These are phyloP conservation scores for Termitomyces sp. DNA, from an alignment of 1,284 basidiomycete species.

Conservation along the genomic window DNA sequence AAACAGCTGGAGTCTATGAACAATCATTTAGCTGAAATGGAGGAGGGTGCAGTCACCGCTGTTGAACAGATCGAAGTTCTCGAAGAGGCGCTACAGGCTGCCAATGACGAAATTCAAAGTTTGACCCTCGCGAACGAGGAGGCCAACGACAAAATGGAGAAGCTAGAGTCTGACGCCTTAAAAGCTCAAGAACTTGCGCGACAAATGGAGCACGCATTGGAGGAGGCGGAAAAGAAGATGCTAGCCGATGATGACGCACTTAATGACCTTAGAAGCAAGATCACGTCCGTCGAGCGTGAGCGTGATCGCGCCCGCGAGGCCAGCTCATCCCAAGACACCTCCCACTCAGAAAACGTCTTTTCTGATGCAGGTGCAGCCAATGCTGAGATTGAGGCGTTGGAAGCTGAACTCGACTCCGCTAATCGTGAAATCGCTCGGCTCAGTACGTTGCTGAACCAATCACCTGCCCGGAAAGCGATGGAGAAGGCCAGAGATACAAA, in stretches of 20 bases:
- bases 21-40: constrained; percentile 49
- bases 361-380: constrained; percentile 32
- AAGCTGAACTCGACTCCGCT: constrained; percentile 76
- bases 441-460: constrained; percentile 62
- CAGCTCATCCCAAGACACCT: constrained; percentile 31
- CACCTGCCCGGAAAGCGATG: constrained; percentile 70
- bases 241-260: constrained; percentile 53
- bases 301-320: constrained; percentile 33
- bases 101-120: constrained; percentile 42
- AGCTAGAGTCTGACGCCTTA: constrained; percentile 48
- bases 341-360: constrained; percentile 23
- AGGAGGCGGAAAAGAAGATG: constrained; percentile 65
- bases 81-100: constrained; percentile 44
- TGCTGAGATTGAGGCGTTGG: constrained; percentile 58
- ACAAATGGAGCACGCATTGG: constrained; percentile 69
- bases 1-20: constrained; percentile 41
- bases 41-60: constrained; percentile 44
- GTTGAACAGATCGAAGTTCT: constrained; percentile 47
- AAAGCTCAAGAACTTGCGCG: constrained; percentile 48
- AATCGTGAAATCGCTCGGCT: constrained; percentile 77
- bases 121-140: constrained; percentile 43
- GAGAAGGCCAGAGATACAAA: constrained; percentile 68
- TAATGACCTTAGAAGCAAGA: constrained; percentile 45
- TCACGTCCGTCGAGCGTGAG: constrained; percentile 57
- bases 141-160: constrained; percentile 42